A percentile compares a stretch with the other conserved stretches of the same genome.
phyloP scores from a whole-genome alignment of 2,329 filamentous ascomycete genomes.

The Fusarium liriodendri region DNA sequence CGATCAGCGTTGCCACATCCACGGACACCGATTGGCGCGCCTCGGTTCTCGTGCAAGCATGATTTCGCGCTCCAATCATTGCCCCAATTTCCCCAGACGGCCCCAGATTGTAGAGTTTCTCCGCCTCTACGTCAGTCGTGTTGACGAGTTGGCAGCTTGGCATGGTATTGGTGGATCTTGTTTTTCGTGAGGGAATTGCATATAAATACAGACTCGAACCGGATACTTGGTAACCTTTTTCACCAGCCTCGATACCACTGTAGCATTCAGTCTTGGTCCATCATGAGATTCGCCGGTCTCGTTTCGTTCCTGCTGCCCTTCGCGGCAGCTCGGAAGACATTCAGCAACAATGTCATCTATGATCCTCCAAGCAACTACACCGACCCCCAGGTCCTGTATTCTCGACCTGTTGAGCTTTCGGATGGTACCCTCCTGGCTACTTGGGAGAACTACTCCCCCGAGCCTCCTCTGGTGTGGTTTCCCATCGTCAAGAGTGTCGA shows the following conservation, averaged over 20 bases:
- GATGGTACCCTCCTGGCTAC: constrained; percentile 63
- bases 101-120: constrained; percentile 27
- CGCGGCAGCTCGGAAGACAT: constrained; percentile 29
- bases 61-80: constrained; percentile 33
- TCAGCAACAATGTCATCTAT: constrained; percentile 52
- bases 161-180: constrained; percentile 13
- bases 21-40: constrained; percentile 26
- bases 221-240: neutral
- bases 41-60: neutral
- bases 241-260: constrained; percentile 7
- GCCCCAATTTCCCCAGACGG: constrained; percentile 24
- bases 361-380: constrained; percentile 56
- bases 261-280: constrained; percentile 5
- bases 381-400: constrained; percentile 57
- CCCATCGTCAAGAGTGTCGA: constrained; percentile 66
- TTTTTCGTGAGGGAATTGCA: neutral
- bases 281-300: constrained; percentile 30
- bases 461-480: constrained; percentile 66
- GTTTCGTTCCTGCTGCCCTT: constrained; percentile 27
- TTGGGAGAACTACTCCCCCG: constrained; percentile 67
- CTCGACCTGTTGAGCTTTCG: constrained; percentile 56
- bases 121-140: constrained; percentile 12
- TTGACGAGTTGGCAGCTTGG: neutral
- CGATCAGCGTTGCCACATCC: constrained; percentile 4
- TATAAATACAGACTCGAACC: constrained; percentile 17